Percentiles rank a stretch among this genome's conserved stretches.
Evolutionary conservation across 2,329 filamentous ascomycete genomes (phyloP).

Genomic region (Cercospora beticola): DNA sequence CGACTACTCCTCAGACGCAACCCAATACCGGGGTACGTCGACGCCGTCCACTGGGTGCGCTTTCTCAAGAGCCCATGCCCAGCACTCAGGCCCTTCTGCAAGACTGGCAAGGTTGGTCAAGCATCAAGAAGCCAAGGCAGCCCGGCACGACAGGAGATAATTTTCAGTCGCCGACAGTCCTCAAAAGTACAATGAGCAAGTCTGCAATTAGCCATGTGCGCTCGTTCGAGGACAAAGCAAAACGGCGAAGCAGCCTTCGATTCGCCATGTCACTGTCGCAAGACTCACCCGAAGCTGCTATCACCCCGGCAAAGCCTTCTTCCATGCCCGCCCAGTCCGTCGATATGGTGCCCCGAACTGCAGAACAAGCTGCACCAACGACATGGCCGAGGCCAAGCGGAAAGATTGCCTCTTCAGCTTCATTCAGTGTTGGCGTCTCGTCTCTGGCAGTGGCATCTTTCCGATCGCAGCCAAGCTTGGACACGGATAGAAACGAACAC

Average conservation of each 20-base stretch:
- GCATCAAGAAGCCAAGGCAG: slow-evolving; percentile 41
- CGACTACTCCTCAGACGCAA: slow-evolving; percentile 35
- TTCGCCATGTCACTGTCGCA: slow-evolving; percentile 24
- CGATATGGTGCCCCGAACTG: slow-evolving; percentile 2
- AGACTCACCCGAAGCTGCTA: slow-evolving; percentile 17
- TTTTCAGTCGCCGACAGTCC: slow-evolving; percentile 19
- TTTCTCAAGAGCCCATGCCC: slow-evolving; percentile 33
- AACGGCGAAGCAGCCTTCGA: slow-evolving; percentile 30
- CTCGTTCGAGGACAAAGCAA: slow-evolving; percentile 3
- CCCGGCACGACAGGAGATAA: slow-evolving; percentile 14
- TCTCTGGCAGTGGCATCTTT: neutral
- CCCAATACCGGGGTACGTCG: slow-evolving; percentile 35
- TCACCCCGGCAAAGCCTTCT: neutral
- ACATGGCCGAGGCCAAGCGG: slow-evolving; percentile 13
- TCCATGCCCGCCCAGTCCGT: slow-evolving; percentile 3
- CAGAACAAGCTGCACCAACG: neutral
- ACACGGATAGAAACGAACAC: neutral
- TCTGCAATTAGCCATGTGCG: slow-evolving; percentile 8
- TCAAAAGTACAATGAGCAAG: slow-evolving; percentile 3
- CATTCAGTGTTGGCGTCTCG: slow-evolving; percentile 4
- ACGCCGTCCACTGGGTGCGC: slow-evolving; percentile 22
- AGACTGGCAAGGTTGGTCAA: slow-evolving; percentile 43
- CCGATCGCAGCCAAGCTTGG: neutral
- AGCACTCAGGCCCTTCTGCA: slow-evolving; percentile 49
- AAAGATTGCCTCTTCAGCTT: slow-evolving; percentile 16